Evolutionary conservation across 495 filamentous ascomycete genomes (phyloP), one percentile per base, ranked within the genome.

Genomic region (Glutinoglossum americanum): DNA sequence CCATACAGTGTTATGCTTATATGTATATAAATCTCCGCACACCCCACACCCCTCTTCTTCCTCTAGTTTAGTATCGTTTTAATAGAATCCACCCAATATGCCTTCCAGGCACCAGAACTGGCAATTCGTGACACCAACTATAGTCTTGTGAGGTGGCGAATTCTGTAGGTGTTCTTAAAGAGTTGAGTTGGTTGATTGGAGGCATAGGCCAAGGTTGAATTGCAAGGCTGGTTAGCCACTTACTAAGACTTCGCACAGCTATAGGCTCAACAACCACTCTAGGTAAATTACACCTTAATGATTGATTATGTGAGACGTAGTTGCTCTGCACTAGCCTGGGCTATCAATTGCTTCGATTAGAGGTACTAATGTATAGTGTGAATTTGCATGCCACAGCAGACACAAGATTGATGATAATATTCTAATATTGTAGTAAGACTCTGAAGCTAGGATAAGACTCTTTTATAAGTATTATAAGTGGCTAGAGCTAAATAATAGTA

Each of bases 401-500:
- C 41, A 45, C 19, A 45, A 45, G 41, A n/a, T n/a, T 45, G n/a
- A 45, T 45, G 19, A 45, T 45, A 21, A 45, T 21, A 21, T 45
- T n/a, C 17, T 10, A 21, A 15, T 48, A 57, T 57, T n/a, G 26
- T 58, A 55, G 54, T 15, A 25, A 56, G 41, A 21, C 17, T 45
- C 41, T 32, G 35, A 57, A 56, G 62, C 48, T 63, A 49, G 21
- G 53, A 62, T 62, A 63, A 61, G 27, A 55, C 53, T 47, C 13
- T 53, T 61, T 62, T 60, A 56, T 60, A 30, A 56, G 60, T 60
- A 55, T 65, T 54, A 41, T 39, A n/a, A 61, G 57, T 65, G 33
- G 55, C 41, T 37, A 51, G 37, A 62, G 60, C 62, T 65, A 32
- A 45, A 56, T 58, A 56, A 61, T 63, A 39, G 60, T 51, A 57